Conservation (phyloP, 108 stramenopile genomes). For the Fragilaria crotonensis region DNA sequence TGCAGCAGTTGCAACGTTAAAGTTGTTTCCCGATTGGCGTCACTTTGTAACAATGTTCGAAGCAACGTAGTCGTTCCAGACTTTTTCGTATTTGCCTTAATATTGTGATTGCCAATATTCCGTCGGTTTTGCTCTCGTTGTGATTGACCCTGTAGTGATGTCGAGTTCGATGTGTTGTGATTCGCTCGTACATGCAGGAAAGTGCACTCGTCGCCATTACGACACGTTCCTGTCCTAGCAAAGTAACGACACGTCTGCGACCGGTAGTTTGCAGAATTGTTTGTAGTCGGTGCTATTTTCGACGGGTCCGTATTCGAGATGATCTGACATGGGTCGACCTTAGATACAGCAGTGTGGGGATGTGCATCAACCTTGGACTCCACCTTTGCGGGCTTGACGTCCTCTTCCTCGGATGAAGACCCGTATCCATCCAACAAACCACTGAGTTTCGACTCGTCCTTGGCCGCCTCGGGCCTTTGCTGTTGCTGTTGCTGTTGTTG, state of each 20-base stretch:
- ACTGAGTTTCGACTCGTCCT: conserved; percentile 2
- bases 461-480: conserved; percentile 2
- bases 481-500: conserved; percentile 7
- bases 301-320: not conserved
- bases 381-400: not conserved
- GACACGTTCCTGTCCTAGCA: conserved; percentile 37
- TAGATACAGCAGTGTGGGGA: not conserved
- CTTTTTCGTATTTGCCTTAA: conserved; percentile 12
- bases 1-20: conserved; percentile 66
- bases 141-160: not conserved
- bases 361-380: not conserved
- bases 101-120: not conserved
- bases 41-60: conserved; percentile 56
- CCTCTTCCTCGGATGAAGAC: conserved; percentile 51
- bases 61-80: conserved; percentile 35
- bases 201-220: conserved; percentile 35
- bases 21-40: conserved; percentile 62
- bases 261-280: not conserved
- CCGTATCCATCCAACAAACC: conserved; percentile 69
- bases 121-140: not conserved
- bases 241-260: conserved; percentile 37
- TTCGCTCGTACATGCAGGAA: conserved; percentile 28
- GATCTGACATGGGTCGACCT: no score
- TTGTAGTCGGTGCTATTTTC: not conserved
- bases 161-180: no score